phyloP scores from a whole-genome alignment of 192 early-diverging fungal species.

The Phlyctochytrium arcticum region DNA sequence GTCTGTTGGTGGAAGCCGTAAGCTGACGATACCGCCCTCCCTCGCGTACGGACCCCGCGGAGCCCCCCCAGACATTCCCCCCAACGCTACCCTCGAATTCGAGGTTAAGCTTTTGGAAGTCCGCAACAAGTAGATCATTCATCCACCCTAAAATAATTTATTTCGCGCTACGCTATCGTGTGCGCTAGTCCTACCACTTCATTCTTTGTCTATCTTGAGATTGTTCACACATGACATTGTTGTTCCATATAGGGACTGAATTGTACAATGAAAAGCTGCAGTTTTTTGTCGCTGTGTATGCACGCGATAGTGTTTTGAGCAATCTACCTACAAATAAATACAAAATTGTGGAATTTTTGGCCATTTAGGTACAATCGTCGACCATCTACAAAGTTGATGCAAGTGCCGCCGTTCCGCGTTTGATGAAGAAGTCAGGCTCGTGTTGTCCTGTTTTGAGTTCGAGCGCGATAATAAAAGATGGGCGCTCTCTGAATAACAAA shows the following conservation, averaged over 20 bases:
- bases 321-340: too few species aligned
- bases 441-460: conserved; percentile 53
- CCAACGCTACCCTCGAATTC: conserved; percentile 85
- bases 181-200: too few species aligned
- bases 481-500: conserved; percentile 44
- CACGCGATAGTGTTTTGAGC: too few species aligned
- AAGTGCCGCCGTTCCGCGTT: conserved; percentile 57
- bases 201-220: too few species aligned
- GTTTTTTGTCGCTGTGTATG: too few species aligned
- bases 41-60: conserved; percentile 61
- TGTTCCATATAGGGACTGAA: too few species aligned
- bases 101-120: conserved; percentile 78
- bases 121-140: background rate
- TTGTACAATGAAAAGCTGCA: too few species aligned
- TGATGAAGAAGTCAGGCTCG: conserved; percentile 57
- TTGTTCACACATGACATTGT: too few species aligned
- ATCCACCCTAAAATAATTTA: too few species aligned
- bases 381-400: conserved; percentile 24
- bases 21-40: conserved; percentile 83
- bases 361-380: background rate
- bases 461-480: conserved; percentile 56
- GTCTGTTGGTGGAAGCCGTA: conserved; percentile 86
- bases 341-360: too few species aligned
- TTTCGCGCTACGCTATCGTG: too few species aligned
- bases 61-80: conserved; percentile 87